phyloP scores from a whole-genome alignment of 169 alveolate genomes.

The Toxoplasma gondii region DNA sequence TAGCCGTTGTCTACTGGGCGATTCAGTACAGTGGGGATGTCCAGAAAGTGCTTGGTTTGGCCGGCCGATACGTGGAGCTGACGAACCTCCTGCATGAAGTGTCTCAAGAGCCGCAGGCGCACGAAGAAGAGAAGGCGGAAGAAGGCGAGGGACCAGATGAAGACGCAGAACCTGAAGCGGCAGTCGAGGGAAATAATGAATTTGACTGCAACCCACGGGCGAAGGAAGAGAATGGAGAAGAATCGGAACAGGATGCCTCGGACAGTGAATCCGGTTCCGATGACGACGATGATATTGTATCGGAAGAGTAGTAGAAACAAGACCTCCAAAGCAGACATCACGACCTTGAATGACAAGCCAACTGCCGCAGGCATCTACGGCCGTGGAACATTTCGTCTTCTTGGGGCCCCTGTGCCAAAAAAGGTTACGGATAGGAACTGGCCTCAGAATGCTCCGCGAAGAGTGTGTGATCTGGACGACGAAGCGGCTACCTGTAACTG shows the following conservation, averaged over 20 bases:
- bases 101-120: not conserved
- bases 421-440: too few species aligned
- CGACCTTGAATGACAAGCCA: too few species aligned
- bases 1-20: not conserved
- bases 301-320: not conserved
- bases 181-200: not conserved
- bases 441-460: too few species aligned
- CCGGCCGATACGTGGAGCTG: conserved; percentile 20
- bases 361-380: too few species aligned
- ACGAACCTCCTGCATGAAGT: not conserved
- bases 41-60: not conserved
- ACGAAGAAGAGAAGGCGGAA: not conserved
- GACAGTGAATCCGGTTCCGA: not conserved
- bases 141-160: not conserved
- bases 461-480: too few species aligned
- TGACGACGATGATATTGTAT: not conserved
- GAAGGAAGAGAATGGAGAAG: not conserved
- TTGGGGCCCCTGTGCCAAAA: too few species aligned
- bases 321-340: too few species aligned
- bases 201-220: not conserved
- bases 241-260: not conserved
- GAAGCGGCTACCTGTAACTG: too few species aligned
- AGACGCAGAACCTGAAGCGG: not conserved
- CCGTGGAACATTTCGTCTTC: too few species aligned
- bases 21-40: conserved; percentile 25